Conservation (phyloP, 2,329 filamentous ascomycete genomes). For the Leptoxyphium fumago region DNA sequence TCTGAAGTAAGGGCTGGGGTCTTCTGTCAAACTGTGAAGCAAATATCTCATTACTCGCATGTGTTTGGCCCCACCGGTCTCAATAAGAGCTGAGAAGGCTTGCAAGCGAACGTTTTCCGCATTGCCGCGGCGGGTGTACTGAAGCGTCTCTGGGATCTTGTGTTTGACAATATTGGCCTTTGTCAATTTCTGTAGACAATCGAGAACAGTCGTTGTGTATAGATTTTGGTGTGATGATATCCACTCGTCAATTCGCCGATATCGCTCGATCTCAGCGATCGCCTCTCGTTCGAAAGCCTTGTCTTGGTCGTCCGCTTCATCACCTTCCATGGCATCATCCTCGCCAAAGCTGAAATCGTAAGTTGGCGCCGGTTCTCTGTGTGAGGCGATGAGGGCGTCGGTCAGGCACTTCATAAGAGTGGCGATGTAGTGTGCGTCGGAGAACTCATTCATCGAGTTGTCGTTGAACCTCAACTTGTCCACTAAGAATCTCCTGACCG, state of each 20-base stretch:
- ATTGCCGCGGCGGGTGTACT: constrained; percentile 45
- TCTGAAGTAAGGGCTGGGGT: constrained; percentile 44
- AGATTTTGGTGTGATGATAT: constrained; percentile 51
- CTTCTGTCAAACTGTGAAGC: constrained; percentile 40
- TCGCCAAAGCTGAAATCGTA: constrained; percentile 26
- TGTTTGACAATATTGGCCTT: constrained; percentile 37
- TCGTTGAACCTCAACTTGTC: constrained; percentile 89
- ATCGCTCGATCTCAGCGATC: constrained; percentile 47
- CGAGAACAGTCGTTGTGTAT: constrained; percentile 45
- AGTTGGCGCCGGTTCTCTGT: constrained; percentile 13
- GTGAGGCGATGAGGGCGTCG: constrained; percentile 34
- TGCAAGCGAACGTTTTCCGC: constrained; percentile 45
- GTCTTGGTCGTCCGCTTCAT: constrained; percentile 32
- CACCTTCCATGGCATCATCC: constrained; percentile 32
- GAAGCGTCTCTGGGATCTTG: constrained; percentile 42
- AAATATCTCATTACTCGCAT: constrained; percentile 41
- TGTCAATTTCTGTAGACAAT: constrained; percentile 43
- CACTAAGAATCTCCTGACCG: constrained; percentile 69
- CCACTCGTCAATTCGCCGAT: constrained; percentile 52
- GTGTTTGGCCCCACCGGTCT: constrained; percentile 38
- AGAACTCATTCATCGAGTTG: constrained; percentile 75
- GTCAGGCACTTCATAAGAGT: constrained; percentile 55
- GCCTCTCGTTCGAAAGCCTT: constrained; percentile 40
- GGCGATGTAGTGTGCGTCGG: constrained; percentile 79
- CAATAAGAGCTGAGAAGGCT: constrained; percentile 43